Evolutionary conservation across 2,329 filamentous ascomycete genomes (phyloP), one percentile per base, ranked within the genome.

Genomic region (Periconia sp.): DNA sequence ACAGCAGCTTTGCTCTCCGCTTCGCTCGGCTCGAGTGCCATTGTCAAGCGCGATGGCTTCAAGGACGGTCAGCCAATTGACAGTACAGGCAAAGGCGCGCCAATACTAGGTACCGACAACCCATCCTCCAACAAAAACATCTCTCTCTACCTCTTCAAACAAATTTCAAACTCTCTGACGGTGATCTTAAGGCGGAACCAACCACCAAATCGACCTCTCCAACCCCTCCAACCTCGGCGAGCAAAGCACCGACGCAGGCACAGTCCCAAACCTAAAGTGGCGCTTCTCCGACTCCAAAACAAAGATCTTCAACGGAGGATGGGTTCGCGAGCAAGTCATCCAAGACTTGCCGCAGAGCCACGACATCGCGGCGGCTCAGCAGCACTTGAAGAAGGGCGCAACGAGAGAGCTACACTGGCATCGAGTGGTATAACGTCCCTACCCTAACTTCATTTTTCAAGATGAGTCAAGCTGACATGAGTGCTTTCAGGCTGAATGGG

Each of bases 401-500:
- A 81, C 87, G 84, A 80, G 85, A 6, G 85, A 89, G 67, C 75
- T 88, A 13, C 85, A 88, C 62, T 89, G 85, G 86, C 85, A 88
- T 64, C 77, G 79, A 59, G 83, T 86, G n/a, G 84, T 86, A 74
- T 56, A 82, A 74, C 14, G 2, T 10, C n/a, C n/a, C 2, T 23
- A 11, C 11, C 14, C 11, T 5, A 0, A 27, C 3, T 27, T 19
- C 17, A 6, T 41, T 13, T 15, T 13, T 35, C 20, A 19, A n/a
- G 6, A 42, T 56, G 45, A 19, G 30, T 17, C 17, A 45, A 37
- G 45, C 43, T 49, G 49, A 53, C 18, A 6, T 10, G 15, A 27
- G 3, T 27, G 23, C 23, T 27, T n/a, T 5, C 50, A 85, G 82
- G 85, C 85, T 10, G 85, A 88, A 76, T 88, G 85, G 85, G 85